phyloP scores from a whole-genome alignment of 2,329 filamentous ascomycete genomes.

The Hymenoscyphus repandus region DNA sequence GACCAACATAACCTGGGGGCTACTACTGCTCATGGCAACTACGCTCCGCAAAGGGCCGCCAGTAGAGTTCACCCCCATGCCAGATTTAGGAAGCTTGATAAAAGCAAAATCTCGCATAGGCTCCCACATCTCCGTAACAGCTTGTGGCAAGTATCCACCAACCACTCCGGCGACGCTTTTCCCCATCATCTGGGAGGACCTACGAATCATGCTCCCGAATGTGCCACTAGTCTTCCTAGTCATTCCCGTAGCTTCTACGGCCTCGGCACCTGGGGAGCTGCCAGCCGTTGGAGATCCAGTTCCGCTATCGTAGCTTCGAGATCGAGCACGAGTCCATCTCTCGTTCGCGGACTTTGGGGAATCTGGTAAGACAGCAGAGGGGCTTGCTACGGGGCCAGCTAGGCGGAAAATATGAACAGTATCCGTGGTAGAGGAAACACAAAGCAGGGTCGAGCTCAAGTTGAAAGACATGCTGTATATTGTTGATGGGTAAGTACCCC shows the following conservation, averaged over 20 bases:
- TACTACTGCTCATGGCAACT: conserved; percentile 94
- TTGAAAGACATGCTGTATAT: conserved; percentile 99
- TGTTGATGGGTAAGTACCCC: conserved; percentile 89
- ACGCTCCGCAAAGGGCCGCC: conserved; percentile 72
- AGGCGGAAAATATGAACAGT: conserved; percentile 96
- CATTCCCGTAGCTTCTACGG: conserved; percentile 26
- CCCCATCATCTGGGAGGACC: conserved; percentile 90
- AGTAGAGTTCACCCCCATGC: conserved; percentile 29
- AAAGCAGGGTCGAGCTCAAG: conserved; percentile 83
- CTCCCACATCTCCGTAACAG: conserved; percentile 97
- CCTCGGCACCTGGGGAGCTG: conserved; percentile 28
- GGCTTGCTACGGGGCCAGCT: conserved; percentile 50
- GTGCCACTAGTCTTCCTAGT: conserved; percentile 61
- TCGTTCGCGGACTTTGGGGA: conserved; percentile 31
- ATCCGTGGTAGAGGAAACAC: conserved; percentile 92
- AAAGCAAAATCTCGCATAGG: conserved; percentile 92
- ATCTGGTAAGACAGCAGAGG: conserved; percentile 32
- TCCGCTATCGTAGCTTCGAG: conserved; percentile 50
- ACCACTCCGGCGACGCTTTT: conserved; percentile 84
- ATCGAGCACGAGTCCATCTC: conserved; percentile 32
- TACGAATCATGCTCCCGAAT: conserved; percentile 83
- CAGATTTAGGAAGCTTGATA: conserved; percentile 77
- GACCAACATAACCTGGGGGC: conserved; percentile 95
- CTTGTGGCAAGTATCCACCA: conserved; percentile 85
- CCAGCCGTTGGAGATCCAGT: conserved; percentile 42